Conservation (phyloP, 768 basidiomycete genomes). For the Rhizopogon salebrosus region DNA sequence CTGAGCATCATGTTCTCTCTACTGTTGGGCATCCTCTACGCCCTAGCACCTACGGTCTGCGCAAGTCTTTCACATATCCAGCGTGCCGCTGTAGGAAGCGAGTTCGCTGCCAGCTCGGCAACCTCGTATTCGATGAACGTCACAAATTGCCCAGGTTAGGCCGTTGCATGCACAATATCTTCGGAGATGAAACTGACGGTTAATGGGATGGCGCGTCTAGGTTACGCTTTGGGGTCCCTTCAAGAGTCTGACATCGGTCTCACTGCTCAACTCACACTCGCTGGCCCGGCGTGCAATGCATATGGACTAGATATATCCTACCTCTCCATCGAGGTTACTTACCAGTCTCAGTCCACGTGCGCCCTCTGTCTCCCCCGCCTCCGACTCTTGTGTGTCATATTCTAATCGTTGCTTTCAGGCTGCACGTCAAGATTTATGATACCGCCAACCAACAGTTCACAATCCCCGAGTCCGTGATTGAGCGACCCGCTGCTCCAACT, state of each 20-base stretch:
- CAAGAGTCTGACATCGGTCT: constrained; percentile 42
- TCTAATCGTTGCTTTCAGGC: constrained; percentile 27
- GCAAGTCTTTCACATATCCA: constrained; percentile 5
- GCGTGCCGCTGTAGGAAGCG: constrained; percentile 2
- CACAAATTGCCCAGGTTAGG: constrained; percentile 26
- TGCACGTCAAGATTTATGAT: constrained; percentile 68
- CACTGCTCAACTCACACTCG: constrained; percentile 47
- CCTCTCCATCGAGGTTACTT: constrained; percentile 62
- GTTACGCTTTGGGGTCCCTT: constrained; percentile 48
- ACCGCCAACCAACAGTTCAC: constrained; percentile 58
- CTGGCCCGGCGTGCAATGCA: constrained; percentile 55
- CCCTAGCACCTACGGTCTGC: constrained; percentile 2
- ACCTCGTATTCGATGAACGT: constrained; percentile 22
- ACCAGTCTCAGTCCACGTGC: constrained; percentile 52
- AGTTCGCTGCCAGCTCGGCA: background rate
- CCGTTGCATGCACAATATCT: background rate
- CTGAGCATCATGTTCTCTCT: constrained; percentile 6
- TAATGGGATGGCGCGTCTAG: constrained; percentile 23
- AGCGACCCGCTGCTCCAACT: constrained; percentile 34
- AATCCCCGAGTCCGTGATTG: constrained; percentile 50
- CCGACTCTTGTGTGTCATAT: background rate
- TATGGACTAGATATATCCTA: constrained; percentile 56
- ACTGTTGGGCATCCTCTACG: constrained; percentile 6
- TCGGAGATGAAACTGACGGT: background rate
- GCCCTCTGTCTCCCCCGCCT: too few species aligned